A percentile compares a stretch with the other conserved stretches of the same genome.
Evolutionary conservation across 2,329 filamentous ascomycete species (phyloP).

Genomic region (Microdochium bolleyi): DNA sequence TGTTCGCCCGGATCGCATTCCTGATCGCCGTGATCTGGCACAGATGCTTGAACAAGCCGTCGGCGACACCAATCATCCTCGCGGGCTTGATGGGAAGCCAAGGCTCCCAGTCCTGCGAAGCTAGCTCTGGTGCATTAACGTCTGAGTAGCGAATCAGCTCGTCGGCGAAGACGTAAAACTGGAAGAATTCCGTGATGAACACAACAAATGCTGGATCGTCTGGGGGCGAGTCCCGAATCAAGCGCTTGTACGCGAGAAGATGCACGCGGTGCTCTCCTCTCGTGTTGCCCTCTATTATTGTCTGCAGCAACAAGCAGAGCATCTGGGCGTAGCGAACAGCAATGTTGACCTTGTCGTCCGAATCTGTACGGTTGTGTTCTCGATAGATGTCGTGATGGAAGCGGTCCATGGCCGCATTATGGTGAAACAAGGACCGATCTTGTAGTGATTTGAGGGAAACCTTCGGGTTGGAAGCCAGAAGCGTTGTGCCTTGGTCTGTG

Average conservation of each 20-base stretch:
- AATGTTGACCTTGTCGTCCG: constrained; percentile 36
- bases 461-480: constrained; percentile 40
- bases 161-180: constrained; percentile 69
- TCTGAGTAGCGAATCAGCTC: constrained; percentile 46
- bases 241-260: constrained; percentile 64
- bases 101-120: constrained; percentile 35
- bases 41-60: constrained; percentile 73
- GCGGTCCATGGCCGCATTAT: constrained; percentile 44
- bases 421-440: constrained; percentile 46
- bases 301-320: constrained; percentile 52
- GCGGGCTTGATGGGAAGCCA: constrained; percentile 34
- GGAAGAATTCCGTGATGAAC: constrained; percentile 71
- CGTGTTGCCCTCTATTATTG: constrained; percentile 45
- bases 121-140: constrained; percentile 24
- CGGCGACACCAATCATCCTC: constrained; percentile 70
- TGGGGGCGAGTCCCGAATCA: constrained; percentile 57
- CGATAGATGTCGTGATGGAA: constrained; percentile 38
- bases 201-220: constrained; percentile 56
- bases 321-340: constrained; percentile 55
- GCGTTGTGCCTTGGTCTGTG: constrained; percentile 45
- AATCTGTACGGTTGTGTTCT: constrained; percentile 17
- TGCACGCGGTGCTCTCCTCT: constrained; percentile 71
- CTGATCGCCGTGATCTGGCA: constrained; percentile 72
- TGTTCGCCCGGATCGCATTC: constrained; percentile 63
- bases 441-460: constrained; percentile 38